Base-by-base conservation (phyloP, 345 rosid genomes). In the Melaleuca quinquenervia region DNA sequence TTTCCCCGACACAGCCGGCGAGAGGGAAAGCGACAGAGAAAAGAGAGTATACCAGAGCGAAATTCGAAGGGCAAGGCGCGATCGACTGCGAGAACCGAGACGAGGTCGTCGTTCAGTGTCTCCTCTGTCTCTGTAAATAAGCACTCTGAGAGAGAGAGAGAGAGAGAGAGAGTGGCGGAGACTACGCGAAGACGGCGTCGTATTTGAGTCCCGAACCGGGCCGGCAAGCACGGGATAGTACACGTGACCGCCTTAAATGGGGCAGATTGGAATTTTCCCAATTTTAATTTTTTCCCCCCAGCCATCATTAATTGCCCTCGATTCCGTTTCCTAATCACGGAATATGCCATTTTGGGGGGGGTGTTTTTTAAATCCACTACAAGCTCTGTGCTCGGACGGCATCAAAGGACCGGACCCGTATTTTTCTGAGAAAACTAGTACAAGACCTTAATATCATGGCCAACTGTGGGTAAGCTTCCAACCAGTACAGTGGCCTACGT, bases 221-320 rank as follows among this genome's bases (percentile, higher is more conserved):
- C 93, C 93, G 93, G 93, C 95, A 86, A 84, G 83, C 91, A 88
- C 90, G 92, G 87, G 91, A 86, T 82, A 58, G 26, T 26, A 88
- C 91, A 91, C 89, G 91, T 88, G 93, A 88, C 45, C 86, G 88
- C 84, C 80, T 85, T 85, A 52, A 85, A 50, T 84, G 70, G 70
- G 0, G 1, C 75, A 62, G 20, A 62, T 62, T 62, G 0, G 32
- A 62, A 13, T 51, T 51, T 51, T 13, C 52, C 52, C 52, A 51
- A 52, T 14, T 13, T 52, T 52, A 20, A 14, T 14, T 52, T 18
- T 16, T 16, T 52, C 22, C 22, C 11, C 27, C 60, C 27, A 9
- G 60, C 26, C 60, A 24, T 18, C 80, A n/a, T 22, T 62, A 60
- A 84, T 26, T 62, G 85, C 82, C 85, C 58, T 29, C 52, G 84